phyloP scores from a whole-genome alignment of 257 asterid genomes.

The Echium plantagineum region DNA sequence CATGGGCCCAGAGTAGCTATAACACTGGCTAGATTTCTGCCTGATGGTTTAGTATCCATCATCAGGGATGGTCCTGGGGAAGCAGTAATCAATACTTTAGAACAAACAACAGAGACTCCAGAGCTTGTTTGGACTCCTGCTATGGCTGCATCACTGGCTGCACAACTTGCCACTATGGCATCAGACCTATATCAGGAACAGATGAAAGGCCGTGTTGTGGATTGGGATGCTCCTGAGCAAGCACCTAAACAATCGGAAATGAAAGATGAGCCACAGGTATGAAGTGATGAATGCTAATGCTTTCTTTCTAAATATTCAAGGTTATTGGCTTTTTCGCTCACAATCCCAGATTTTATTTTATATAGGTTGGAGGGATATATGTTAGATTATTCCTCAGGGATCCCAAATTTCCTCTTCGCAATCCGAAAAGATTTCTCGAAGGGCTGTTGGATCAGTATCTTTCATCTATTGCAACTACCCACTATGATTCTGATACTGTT shows the following conservation, averaged over 20 bases:
- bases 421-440: conserved; percentile 92
- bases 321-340: conserved; percentile 10
- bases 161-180: conserved; percentile 93
- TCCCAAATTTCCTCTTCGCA: conserved; percentile 94
- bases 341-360: conserved; percentile 15
- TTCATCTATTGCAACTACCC: conserved; percentile 77
- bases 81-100: conserved; percentile 80
- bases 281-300: conserved; percentile 8
- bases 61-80: conserved; percentile 99
- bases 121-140: conserved; percentile 99
- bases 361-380: conserved; percentile 96
- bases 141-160: conserved; percentile 95
- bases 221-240: conserved; percentile 98
- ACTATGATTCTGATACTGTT: conserved; percentile 64
- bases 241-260: conserved; percentile 86
- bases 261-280: conserved; percentile 99
- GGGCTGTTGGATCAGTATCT: conserved; percentile 94
- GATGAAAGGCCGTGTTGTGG: conserved; percentile 82
- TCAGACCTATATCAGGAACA: conserved; percentile 81
- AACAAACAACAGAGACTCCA: conserved; percentile 96
- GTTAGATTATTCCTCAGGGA: conserved; percentile 91
- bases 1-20: conserved; percentile 99
- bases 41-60: conserved; percentile 88
- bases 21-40: conserved; percentile 86
- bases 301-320: conserved; percentile 10